A percentile compares a stretch with the other conserved stretches of the same genome.
phyloP scores from a whole-genome alignment of 352 stramenopile species.

The Phytophthora capsici region DNA sequence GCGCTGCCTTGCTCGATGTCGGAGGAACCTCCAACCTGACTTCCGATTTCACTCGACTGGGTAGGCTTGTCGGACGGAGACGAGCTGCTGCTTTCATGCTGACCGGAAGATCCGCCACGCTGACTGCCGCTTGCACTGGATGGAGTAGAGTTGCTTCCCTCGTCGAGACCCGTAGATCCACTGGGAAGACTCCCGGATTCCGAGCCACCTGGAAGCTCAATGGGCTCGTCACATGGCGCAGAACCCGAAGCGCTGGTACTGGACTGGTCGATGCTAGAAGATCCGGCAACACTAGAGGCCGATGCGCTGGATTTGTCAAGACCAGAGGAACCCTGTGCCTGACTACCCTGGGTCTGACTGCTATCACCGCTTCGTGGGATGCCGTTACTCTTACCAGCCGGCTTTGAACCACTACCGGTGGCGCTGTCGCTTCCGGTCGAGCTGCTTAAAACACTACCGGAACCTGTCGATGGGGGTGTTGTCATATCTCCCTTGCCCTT shows the following conservation, averaged over 20 bases:
- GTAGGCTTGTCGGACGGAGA: not conserved
- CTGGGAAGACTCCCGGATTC: not conserved
- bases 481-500: constrained; percentile 5
- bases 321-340: constrained; percentile 1
- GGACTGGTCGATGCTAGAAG: constrained; percentile 6
- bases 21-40: constrained; percentile 12
- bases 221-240: constrained; percentile 6
- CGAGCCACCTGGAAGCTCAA: constrained; percentile 5
- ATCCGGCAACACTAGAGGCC: constrained; percentile 3
- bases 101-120: not conserved
- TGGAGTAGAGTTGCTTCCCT: constrained; percentile 4
- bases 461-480: constrained; percentile 2
- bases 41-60: constrained; percentile 8
- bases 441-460: not conserved
- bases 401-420: not conserved
- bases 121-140: constrained; percentile 16
- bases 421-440: not conserved
- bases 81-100: constrained; percentile 1
- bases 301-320: not conserved
- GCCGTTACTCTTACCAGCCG: constrained; percentile 8
- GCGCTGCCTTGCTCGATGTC: constrained; percentile 12
- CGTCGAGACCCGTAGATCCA: not conserved
- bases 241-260: constrained; percentile 7
- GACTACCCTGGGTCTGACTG: constrained; percentile 2
- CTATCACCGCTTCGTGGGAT: not conserved